Percentiles rank a stretch among this genome's conserved stretches.
These are phyloP conservation scores for Penicillium subrubescens DNA, from an alignment of 495 filamentous ascomycete species.

Conservation along the genomic window DNA sequence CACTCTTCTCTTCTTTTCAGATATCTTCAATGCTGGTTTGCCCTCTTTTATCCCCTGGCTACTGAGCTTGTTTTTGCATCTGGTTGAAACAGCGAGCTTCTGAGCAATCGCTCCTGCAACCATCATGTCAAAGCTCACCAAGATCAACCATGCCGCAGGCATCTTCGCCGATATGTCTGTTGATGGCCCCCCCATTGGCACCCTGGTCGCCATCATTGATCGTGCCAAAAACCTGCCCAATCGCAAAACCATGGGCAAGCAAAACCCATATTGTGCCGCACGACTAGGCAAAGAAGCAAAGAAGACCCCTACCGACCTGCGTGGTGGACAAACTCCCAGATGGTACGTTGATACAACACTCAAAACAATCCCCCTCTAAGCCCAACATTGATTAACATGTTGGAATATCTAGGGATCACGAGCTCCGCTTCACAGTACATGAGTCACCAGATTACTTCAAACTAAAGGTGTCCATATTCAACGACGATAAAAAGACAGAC, in stretches of 20 bases:
- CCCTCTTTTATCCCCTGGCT: not conserved
- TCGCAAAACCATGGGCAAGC: constrained; percentile 94
- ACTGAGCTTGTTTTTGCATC: not conserved
- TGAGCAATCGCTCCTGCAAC: not conserved
- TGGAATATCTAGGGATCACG: constrained; percentile 76
- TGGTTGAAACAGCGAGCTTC: constrained; percentile 1
- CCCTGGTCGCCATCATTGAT: constrained; percentile 88
- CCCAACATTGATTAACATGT: constrained; percentile 26
- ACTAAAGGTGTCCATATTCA: constrained; percentile 93
- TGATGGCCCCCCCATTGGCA: constrained; percentile 93
- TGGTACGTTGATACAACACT: constrained; percentile 63
- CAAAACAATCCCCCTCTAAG: not conserved
- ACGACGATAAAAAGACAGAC: constrained; percentile 95
- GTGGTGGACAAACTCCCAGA: constrained; percentile 92
- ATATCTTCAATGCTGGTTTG: constrained; percentile 17
- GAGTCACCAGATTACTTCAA: constrained; percentile 94
- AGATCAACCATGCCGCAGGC: constrained; percentile 75
- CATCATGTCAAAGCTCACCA: constrained; percentile 38
- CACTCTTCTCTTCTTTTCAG: constrained; percentile 11
- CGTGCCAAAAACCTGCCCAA: constrained; percentile 96
- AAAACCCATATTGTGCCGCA: constrained; percentile 95
- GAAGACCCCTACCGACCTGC: constrained; percentile 92
- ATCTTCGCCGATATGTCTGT: constrained; percentile 95
- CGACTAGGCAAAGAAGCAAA: constrained; percentile 95
- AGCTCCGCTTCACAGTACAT: constrained; percentile 93